These are phyloP conservation scores for Lepidium sativum DNA, from an alignment of 345 rosid species.

Conservation along the genomic window DNA sequence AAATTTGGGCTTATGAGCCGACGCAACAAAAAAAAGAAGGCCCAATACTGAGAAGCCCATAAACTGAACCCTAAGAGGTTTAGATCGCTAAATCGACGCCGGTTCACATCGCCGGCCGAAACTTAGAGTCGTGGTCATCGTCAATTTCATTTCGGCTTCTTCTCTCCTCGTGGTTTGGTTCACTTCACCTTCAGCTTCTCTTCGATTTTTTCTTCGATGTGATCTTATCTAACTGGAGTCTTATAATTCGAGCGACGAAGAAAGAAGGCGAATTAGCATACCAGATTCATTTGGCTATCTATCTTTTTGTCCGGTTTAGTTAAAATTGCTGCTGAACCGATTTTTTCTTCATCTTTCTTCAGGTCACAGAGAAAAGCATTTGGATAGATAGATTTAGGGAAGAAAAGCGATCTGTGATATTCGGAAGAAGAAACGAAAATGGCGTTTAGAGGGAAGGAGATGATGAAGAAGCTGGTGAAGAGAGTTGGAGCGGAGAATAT, in stretches of 20 bases:
- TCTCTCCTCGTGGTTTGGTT: neutral
- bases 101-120: conserved; percentile 8
- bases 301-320: neutral
- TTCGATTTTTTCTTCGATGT: neutral
- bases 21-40: neutral
- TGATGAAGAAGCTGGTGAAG: conserved; percentile 80
- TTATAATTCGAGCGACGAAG: neutral
- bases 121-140: neutral
- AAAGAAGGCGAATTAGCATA: neutral
- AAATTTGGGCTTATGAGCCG: neutral
- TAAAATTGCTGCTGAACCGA: conserved; percentile 1
- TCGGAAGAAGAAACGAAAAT: conserved; percentile 18
- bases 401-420: conserved; percentile 4
- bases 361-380: conserved; percentile 3
- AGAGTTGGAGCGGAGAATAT: conserved; percentile 59
- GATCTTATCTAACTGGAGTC: neutral
- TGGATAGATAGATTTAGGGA: conserved; percentile 8
- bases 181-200: neutral
- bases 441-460: conserved; percentile 84
- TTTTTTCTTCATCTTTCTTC: neutral
- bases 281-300: neutral
- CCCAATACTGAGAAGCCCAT: neutral
- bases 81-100: neutral
- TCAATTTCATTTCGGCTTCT: neutral
- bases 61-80: conserved; percentile 11